These are phyloP conservation scores for Ampelomyces quisqualis DNA, from an alignment of 2,329 filamentous ascomycete genomes.

Conservation along the genomic window DNA sequence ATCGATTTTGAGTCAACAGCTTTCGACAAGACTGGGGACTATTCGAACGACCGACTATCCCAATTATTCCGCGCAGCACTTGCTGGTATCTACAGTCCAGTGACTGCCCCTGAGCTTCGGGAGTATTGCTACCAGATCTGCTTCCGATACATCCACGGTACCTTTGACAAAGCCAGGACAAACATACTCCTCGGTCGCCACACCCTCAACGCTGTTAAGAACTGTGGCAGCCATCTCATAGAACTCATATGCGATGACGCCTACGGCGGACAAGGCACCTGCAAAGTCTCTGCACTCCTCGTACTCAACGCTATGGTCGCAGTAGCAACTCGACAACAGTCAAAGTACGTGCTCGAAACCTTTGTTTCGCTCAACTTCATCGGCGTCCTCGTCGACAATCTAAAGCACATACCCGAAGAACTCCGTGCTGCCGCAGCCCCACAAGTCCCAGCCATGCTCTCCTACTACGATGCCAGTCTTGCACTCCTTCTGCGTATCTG, in stretches of 20 bases:
- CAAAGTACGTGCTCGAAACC: slow-evolving; percentile 72
- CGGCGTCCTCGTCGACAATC: slow-evolving; percentile 82
- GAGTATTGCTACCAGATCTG: slow-evolving; percentile 90
- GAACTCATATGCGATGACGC: slow-evolving; percentile 92
- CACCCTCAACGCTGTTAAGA: slow-evolving; percentile 69
- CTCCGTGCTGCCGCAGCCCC: slow-evolving; percentile 43
- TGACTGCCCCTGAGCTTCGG: slow-evolving; percentile 69
- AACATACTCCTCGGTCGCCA: slow-evolving; percentile 46
- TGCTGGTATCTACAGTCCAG: slow-evolving; percentile 72
- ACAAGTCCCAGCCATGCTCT: slow-evolving; percentile 58
- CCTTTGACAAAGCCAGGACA: slow-evolving; percentile 51
- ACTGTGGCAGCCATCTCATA: slow-evolving; percentile 77
- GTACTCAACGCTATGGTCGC: slow-evolving; percentile 77
- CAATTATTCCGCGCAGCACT: slow-evolving; percentile 88
- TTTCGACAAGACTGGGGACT: slow-evolving; percentile 59
- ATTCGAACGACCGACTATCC: slow-evolving; percentile 85
- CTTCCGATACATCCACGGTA: slow-evolving; percentile 77
- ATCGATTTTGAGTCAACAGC: slow-evolving; percentile 59
- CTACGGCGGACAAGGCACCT: slow-evolving; percentile 76
- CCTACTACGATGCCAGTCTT: slow-evolving; percentile 71
- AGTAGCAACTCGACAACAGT: slow-evolving; percentile 70
- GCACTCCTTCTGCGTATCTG: slow-evolving; percentile 80
- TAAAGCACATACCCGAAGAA: slow-evolving; percentile 75
- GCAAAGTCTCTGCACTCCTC: slow-evolving; percentile 81
- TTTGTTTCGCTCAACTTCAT: slow-evolving; percentile 88